These are phyloP conservation scores for Geotrichum fermentans DNA, from an alignment of 1,139 yeast genomes.

Conservation along the genomic window DNA sequence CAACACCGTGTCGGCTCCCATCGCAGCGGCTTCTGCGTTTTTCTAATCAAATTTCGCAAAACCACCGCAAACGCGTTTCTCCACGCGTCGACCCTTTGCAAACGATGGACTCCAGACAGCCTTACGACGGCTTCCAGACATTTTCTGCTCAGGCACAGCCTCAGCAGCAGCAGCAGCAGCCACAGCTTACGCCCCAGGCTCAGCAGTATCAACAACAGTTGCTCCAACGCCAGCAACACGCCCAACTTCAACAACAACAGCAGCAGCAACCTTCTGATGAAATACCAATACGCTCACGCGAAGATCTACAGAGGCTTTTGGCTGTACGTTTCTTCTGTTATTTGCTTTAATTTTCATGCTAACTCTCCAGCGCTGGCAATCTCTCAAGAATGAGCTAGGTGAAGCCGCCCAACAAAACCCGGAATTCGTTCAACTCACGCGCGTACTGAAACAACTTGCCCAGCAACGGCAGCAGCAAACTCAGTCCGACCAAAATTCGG, in stretches of 20 bases:
- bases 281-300: slow-evolving; percentile 15
- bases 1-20: no score
- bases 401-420: slow-evolving; percentile 38
- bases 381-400: slow-evolving; percentile 33
- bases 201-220: slow-evolving; percentile 11
- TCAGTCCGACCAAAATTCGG: slow-evolving; percentile 22
- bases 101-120: background rate
- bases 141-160: slow-evolving; percentile 3
- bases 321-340: slow-evolving; percentile 1
- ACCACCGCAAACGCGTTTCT: background rate
- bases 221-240: slow-evolving; percentile 9
- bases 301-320: slow-evolving; percentile 12
- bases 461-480: slow-evolving; percentile 47
- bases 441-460: slow-evolving; percentile 35
- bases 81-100: background rate
- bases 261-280: slow-evolving; percentile 12
- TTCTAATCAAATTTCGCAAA: background rate
- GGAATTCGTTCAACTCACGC: slow-evolving; percentile 36
- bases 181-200: slow-evolving; percentile 2
- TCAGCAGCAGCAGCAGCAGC: slow-evolving; percentile 13
- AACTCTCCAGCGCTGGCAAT: slow-evolving; percentile 35
- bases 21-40: no score
- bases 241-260: slow-evolving; percentile 12
- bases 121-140: background rate
- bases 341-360: background rate